Evolutionary conservation across 495 filamentous ascomycete genomes (phyloP), one percentile per base, ranked within the genome.

Genomic region (Penicillium tannophilum): DNA sequence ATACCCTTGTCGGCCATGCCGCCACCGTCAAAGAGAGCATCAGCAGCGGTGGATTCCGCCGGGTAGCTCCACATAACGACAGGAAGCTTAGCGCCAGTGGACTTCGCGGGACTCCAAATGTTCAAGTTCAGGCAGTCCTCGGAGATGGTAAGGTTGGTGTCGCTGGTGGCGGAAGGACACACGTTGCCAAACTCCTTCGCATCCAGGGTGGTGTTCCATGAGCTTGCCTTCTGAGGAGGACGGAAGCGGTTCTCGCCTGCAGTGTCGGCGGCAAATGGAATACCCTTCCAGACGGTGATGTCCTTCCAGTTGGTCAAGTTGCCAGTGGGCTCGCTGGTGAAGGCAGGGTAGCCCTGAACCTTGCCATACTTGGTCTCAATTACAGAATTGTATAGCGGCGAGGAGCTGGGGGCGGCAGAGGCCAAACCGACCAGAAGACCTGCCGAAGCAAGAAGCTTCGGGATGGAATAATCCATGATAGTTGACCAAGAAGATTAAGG

Each of bases 71-170:
- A 72, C 16, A 72, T 60, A 24, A 65, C 68, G 0, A 72, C 67
- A 1, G 69, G 69, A 17, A 66, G 60, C 1, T 49, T 39, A 5
- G 33, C 24, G 19, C 41, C 12, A 9, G 35, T 42, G 24, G 20
- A n/a, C 14, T 23, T 48, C 12, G 46, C 24, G 19, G 52, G 52
- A 41, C 54, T 44, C 59, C 63, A 59, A 31, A 68, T 59, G 19
- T 72, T 72, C 35, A 70, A 56, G 51, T 60, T 65, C 35, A 72
- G 58, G 36, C 69, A 72, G 31, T 70, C 67, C 49, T 72, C 69
- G 46, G 65, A 63, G 52, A 65, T 63, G 16, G 49, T 30, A 31
- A 52, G 49, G 49, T 30, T 52, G 49, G 31, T 26, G 49, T 26
- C 49, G 26, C 26, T 52, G 30, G 30, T 26, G 49, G 23, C 49